These are phyloP conservation scores for Sarocladium kiliense DNA, from an alignment of 2,329 filamentous ascomycete species.

Conservation along the genomic window DNA sequence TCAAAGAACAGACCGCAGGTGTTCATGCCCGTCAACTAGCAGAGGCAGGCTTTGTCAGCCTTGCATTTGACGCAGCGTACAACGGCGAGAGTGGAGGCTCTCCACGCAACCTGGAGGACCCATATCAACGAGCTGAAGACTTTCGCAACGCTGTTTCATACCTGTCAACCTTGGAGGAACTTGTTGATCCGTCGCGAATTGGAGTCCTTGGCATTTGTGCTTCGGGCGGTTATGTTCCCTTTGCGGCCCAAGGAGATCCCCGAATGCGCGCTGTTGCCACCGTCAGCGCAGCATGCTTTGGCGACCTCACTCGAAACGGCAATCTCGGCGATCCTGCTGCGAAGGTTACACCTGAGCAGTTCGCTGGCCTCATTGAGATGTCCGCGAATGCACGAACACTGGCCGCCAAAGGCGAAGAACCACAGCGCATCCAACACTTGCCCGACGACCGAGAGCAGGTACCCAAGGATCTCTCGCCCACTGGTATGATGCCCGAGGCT, in stretches of 20 bases:
- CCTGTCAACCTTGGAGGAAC: slow-evolving; percentile 19
- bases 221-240: slow-evolving; percentile 28
- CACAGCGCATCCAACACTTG: neutral
- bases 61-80: slow-evolving; percentile 32
- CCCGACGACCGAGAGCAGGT: neutral
- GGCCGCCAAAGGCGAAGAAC: neutral
- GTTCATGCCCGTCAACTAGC: slow-evolving; percentile 25
- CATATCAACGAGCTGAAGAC: slow-evolving; percentile 30
- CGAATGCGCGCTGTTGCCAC: slow-evolving; percentile 34
- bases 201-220: slow-evolving; percentile 33
- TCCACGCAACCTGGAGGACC: slow-evolving; percentile 31
- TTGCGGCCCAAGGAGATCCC: slow-evolving; percentile 28
- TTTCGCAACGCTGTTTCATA: slow-evolving; percentile 28
- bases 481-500: slow-evolving; percentile 2
- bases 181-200: slow-evolving; percentile 27
- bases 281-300: slow-evolving; percentile 24
- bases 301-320: slow-evolving; percentile 20
- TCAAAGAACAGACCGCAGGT: slow-evolving; percentile 33
- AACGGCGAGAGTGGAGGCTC: slow-evolving; percentile 30
- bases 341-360: neutral
- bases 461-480: neutral
- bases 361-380: neutral
- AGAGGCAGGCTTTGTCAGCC: slow-evolving; percentile 24
- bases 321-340: neutral
- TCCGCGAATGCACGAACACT: neutral